Evolutionary conservation across 2,329 filamentous ascomycete genomes (phyloP).

Genomic region (Ampelomyces quisqualis): DNA sequence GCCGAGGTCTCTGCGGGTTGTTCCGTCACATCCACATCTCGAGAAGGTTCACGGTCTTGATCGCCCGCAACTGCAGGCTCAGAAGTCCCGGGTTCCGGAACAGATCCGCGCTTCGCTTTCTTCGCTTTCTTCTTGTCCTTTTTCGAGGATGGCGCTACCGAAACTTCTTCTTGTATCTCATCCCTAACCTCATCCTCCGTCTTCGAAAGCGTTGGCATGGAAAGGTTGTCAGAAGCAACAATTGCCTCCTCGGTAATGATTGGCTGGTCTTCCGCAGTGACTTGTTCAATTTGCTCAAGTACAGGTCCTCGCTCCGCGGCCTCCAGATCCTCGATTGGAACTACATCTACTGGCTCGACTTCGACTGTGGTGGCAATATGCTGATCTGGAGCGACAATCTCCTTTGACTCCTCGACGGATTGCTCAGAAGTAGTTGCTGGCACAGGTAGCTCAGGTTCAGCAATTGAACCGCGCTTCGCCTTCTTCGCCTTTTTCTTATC

Average conservation of each 20-base stretch:
- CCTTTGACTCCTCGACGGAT: neutral
- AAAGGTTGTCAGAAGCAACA: too few species aligned
- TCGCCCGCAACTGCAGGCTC: conserved; percentile 4
- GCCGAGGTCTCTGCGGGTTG: conserved; percentile 1
- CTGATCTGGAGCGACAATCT: neutral
- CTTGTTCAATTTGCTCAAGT: neutral
- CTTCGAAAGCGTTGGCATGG: neutral
- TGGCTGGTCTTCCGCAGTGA: conserved; percentile 1
- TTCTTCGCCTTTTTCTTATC: conserved; percentile 28
- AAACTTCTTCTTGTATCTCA: too few species aligned
- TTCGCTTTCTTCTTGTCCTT: conserved; percentile 24
- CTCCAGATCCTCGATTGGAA: too few species aligned
- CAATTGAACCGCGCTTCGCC: conserved; percentile 13
- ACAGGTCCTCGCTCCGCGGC: neutral
- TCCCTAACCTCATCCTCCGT: too few species aligned
- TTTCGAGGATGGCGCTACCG: conserved; percentile 10
- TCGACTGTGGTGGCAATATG: neutral
- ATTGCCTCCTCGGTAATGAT: too few species aligned
- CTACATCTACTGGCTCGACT: neutral
- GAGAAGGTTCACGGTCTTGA: neutral
- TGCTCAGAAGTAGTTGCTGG: too few species aligned
- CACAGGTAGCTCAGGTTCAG: conserved; percentile 12
- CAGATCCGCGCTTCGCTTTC: conserved; percentile 20
- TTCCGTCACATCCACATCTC: neutral
- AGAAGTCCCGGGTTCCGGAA: conserved; percentile 7